phyloP scores from a whole-genome alignment of 2,329 filamentous ascomycete genomes.

The Pseudodiploospora longispora region DNA sequence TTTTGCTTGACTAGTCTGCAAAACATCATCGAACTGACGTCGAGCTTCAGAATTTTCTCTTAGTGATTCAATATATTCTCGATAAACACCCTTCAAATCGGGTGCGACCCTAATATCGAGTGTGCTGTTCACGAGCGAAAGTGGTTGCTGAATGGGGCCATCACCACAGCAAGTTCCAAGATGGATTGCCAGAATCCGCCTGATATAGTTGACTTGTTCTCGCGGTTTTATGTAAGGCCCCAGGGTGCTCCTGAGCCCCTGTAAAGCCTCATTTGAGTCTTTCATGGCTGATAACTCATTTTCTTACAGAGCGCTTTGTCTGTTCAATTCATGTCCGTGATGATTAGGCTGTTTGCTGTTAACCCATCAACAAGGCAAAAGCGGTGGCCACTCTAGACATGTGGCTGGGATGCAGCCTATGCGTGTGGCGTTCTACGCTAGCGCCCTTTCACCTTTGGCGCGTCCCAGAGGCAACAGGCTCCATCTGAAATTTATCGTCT shows the following conservation, averaged over 20 bases:
- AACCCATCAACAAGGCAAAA: too few species aligned
- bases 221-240: conserved; percentile 47
- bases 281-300: conserved; percentile 16
- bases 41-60: conserved; percentile 44
- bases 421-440: conserved; percentile 7
- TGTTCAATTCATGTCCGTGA: too few species aligned
- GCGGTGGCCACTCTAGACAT: background rate
- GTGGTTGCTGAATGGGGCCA: conserved; percentile 33
- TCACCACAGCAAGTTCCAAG: conserved; percentile 39
- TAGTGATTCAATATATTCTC: conserved; percentile 47
- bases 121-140: conserved; percentile 39
- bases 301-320: conserved; percentile 1
- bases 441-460: conserved; percentile 5
- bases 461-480: conserved; percentile 11
- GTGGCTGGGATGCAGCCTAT: conserved; percentile 7
- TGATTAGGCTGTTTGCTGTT: too few species aligned
- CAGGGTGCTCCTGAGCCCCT: conserved; percentile 35
- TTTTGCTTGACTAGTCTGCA: conserved; percentile 15
- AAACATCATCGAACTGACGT: conserved; percentile 35
- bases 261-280: conserved; percentile 22
- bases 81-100: conserved; percentile 39
- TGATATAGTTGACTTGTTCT: conserved; percentile 49
- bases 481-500: conserved; percentile 30
- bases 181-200: conserved; percentile 46
- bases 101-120: conserved; percentile 25